Evolutionary conservation across 1,139 yeast species (phyloP), one percentile per base, ranked within the genome.

Genomic region (Yamadazyma kanchanaburiensis): DNA sequence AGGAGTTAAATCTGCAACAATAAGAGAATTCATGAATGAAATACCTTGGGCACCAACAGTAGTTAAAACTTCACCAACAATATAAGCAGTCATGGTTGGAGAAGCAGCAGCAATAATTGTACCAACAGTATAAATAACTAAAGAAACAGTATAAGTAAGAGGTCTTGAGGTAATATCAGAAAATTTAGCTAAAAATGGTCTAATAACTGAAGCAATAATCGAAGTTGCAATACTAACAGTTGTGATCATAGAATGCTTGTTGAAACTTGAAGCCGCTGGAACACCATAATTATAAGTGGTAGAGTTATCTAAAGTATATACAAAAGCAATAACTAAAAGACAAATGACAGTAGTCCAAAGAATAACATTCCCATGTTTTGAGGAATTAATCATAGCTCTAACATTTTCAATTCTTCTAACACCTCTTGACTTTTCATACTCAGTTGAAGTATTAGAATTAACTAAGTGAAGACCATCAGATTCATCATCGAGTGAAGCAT

Each of bases 321-420:
- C 60, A 53, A 67, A 61, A 5, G 70, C 54, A 31, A 61, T 47
- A n/a, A 65, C 42, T 23, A 64, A 41, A 20, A 66, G 45, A 21
- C 60, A 55, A 6, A 24, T 20, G 8, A 33, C 33, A 20, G 34
- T 38, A 12, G 33, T 24, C 7, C 18, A 21, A 8, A 23, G 32
- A 21, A 38, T 28, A 9, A 24, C 18, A 13, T 19, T 31, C 13
- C 45, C 42, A 14, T 29, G 28, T n/a, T 33, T 26, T 14, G 31
- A 26, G 12, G 28, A 23, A 19, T 43, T 44, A 55, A 56, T 51
- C 6, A 46, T 30, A 15, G 36, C 28, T 26, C 46, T 48, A 15
- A 57, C 55, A 21, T 42, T 45, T 26, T 57, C 62, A 31, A 52
- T 51, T 27, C 56, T 41, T 16, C 48, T 33, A n/a, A 56, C 59